Evolutionary conservation across 176 grass and related monocot genomes (phyloP).

Genomic region (Dendrocalamus sinicus): DNA sequence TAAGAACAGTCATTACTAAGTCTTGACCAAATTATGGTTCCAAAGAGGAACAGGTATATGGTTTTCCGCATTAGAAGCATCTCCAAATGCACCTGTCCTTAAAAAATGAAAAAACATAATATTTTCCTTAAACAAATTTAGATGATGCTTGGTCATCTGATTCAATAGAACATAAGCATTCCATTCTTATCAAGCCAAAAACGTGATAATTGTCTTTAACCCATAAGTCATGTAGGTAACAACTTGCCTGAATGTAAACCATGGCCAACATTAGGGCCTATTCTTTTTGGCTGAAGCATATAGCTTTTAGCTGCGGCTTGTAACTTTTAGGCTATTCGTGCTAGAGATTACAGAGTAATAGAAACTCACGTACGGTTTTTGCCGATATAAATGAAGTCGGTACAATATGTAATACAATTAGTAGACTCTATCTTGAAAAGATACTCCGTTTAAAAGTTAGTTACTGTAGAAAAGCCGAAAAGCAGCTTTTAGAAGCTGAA

Average conservation of each 20-base stretch:
- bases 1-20: slow-evolving; percentile 6
- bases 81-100: neutral
- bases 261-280: neutral
- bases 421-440: too few relatives aligned
- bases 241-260: neutral
- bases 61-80: slow-evolving; percentile 12
- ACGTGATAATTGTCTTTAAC: neutral
- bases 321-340: too few relatives aligned
- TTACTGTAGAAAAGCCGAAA: too few relatives aligned
- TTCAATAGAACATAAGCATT: slow-evolving; percentile 12
- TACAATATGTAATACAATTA: too few relatives aligned
- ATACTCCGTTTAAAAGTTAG: too few relatives aligned
- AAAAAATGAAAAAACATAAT: neutral
- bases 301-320: too few relatives aligned
- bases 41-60: slow-evolving; percentile 18
- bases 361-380: too few relatives aligned
- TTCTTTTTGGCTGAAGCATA: too few relatives aligned
- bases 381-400: too few relatives aligned
- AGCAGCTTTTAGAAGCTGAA: too few relatives aligned
- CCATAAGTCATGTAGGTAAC: neutral
- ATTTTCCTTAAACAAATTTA: neutral
- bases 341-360: too few relatives aligned
- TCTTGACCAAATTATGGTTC: neutral
- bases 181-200: slow-evolving; percentile 32
- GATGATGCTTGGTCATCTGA: neutral